Evolutionary conservation across 306 rosid genomes (phyloP).

Genomic region (Rosa persica): DNA sequence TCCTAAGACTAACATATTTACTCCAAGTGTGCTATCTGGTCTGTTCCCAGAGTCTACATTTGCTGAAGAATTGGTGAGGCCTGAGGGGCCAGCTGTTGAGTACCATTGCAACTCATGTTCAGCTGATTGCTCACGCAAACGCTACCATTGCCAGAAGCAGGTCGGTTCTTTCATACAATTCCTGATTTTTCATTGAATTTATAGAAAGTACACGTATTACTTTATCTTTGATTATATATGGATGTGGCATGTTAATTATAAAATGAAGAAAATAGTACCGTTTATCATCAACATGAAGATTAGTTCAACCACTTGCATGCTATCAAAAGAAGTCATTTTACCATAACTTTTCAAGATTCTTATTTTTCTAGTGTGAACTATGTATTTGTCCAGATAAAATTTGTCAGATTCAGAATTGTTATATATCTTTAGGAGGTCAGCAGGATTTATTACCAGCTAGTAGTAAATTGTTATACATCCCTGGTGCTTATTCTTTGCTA

Average conservation of each 20-base stretch:
- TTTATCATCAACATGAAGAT: neutral
- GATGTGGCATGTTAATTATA: neutral
- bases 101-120: conserved; percentile 97
- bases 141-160: conserved; percentile 99
- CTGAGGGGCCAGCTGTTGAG: conserved; percentile 86
- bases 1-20: conserved; percentile 49
- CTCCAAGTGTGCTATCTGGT: conserved; percentile 60
- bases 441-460: conserved; percentile 3
- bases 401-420: neutral
- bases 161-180: conserved; percentile 34
- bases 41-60: conserved; percentile 73
- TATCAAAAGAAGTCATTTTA: neutral
- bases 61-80: conserved; percentile 73
- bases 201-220: neutral
- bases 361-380: neutral
- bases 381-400: neutral
- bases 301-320: neutral
- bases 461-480: neutral
- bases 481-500: neutral
- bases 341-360: neutral
- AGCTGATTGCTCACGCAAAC: conserved; percentile 95
- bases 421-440: neutral
- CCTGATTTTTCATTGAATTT: neutral
- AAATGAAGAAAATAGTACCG: neutral
- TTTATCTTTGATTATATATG: neutral